Evolutionary conservation across 148 eudicot genomes (phyloP).

Genomic region (Fagopyrum esculentum): DNA sequence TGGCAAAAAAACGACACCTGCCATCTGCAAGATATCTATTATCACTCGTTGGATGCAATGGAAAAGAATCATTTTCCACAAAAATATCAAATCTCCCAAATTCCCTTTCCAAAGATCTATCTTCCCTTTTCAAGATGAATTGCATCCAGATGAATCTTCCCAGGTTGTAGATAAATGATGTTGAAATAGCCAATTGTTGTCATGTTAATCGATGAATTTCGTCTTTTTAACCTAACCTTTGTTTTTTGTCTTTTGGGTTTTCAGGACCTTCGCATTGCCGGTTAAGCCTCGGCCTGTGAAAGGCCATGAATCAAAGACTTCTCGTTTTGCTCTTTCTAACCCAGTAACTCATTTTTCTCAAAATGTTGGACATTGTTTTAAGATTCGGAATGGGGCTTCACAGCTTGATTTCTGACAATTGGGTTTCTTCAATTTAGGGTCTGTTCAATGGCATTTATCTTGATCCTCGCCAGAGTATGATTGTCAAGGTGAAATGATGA

Average conservation of each 20-base stretch:
- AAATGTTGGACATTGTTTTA: neutral
- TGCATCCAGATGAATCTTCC: slow-evolving; percentile 1
- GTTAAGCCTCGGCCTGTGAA: neutral
- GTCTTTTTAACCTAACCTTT: neutral
- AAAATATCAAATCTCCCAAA: neutral
- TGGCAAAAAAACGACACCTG: neutral
- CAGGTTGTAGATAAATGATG: neutral
- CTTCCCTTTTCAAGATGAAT: neutral
- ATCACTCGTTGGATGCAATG: neutral
- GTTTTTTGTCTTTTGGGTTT: neutral
- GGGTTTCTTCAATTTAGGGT: slow-evolving; percentile 4
- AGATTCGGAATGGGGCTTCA: neutral
- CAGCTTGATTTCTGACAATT: neutral
- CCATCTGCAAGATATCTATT: neutral
- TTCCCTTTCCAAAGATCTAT: neutral
- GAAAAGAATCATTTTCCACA: neutral
- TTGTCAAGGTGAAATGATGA: neutral
- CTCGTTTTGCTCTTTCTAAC: neutral
- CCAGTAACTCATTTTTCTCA: neutral
- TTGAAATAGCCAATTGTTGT: neutral
- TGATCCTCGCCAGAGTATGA: neutral
- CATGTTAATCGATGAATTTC: neutral
- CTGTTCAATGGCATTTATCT: neutral
- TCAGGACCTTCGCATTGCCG: slow-evolving; percentile 8
- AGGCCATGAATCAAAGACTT: slow-evolving; percentile 8